phyloP scores from a whole-genome alignment of 352 stramenopile genomes.

The Globisporangium alternatum region DNA sequence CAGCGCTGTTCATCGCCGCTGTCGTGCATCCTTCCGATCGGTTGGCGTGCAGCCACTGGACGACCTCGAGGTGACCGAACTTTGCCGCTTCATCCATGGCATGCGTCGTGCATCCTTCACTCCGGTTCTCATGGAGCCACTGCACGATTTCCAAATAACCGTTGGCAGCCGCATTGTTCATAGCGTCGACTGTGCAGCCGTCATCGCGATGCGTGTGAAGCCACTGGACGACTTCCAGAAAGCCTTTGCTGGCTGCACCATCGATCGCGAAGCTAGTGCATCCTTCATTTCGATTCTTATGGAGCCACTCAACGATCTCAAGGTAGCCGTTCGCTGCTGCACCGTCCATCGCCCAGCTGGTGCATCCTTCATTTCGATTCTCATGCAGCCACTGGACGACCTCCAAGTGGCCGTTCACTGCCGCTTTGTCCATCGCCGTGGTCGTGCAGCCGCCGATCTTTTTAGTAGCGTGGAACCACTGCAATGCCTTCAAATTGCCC shows the following conservation, averaged over 20 bases:
- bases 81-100: slow-evolving; percentile 6
- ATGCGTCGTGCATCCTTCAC: neutral
- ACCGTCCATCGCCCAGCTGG: neutral
- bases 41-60: neutral
- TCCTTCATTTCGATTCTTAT: neutral
- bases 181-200: slow-evolving; percentile 4
- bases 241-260: neutral
- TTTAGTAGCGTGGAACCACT: neutral
- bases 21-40: slow-evolving; percentile 4
- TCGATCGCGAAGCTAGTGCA: slow-evolving; percentile 7
- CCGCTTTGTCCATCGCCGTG: neutral
- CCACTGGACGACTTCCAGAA: neutral
- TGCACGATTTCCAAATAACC: neutral
- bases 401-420: neutral
- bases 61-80: neutral
- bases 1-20: slow-evolving; percentile 1
- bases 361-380: slow-evolving; percentile 24
- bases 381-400: slow-evolving; percentile 34
- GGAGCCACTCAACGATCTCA: neutral
- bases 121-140: slow-evolving; percentile 1
- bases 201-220: neutral
- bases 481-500: neutral
- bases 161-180: slow-evolving; percentile 3
- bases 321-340: slow-evolving; percentile 1
- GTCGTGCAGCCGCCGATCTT: neutral